Base-by-base conservation (phyloP, 768 basidiomycete genomes). In the Lactarius tabidus region DNA sequence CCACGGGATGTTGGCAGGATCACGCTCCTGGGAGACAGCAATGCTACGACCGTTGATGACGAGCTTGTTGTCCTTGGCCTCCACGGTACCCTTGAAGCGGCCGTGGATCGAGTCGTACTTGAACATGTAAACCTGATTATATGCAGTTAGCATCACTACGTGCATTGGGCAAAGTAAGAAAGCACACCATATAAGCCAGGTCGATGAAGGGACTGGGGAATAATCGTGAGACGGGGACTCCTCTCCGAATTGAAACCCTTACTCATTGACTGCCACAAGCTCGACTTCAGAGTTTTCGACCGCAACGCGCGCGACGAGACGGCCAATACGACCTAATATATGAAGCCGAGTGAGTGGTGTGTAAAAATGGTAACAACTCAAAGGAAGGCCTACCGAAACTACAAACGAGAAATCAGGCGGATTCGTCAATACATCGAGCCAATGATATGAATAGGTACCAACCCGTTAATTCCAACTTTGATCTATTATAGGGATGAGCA, bases 381-480 rank as follows among this genome's bases (percentile, higher is more conserved):
- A n/a, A 35, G 17, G 31, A 31, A 18, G 64, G 38, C 65, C 55
- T 75, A 92, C 92, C 91, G 79, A 94, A 93, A 82, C 89, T 89
- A 35, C 36, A 59, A 62, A 71, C 59, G 70, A 63, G 14, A 70
- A 66, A 51, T 57, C 64, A 64, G 65, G 60, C 53, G 57, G 10
- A 26, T 41, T 56, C 57, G 71, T 68, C 33, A 57, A 63, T 5
- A 9, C 60, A 67, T 23, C 38, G 41, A 33, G 23, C 38, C 31
- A 29, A 20, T 36, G 58, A 55, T 61, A 29, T n/a, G 41, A 36
- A n/a, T 57, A 14, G 65, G 77, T 85, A 71, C 80, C 15, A 18
- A 95, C 93, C 94, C 94, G 80, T 97, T 97, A 82, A 97, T 97
- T 72, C 95, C 95, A 77, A 95, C 93, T 80, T 92, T 90, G 80